phyloP scores from a whole-genome alignment of 2,329 filamentous ascomycete species.

The Paraconiothyrium sp. region DNA sequence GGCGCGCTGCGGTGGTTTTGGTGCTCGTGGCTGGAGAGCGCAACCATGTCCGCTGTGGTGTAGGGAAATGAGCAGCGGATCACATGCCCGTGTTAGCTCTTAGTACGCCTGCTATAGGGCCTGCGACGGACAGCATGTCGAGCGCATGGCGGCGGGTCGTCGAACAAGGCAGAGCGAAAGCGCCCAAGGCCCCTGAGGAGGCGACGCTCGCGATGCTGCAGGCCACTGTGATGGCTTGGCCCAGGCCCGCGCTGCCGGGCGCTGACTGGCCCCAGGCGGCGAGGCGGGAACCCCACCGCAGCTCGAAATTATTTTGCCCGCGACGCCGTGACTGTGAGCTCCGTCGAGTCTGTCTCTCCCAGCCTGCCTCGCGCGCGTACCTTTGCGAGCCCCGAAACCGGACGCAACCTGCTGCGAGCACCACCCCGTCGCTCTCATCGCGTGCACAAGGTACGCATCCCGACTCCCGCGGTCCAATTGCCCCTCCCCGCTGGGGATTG shows the following conservation, averaged over 20 bases:
- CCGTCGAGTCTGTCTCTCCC: background rate
- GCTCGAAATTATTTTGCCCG: conserved; percentile 22
- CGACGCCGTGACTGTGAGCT: conserved; percentile 21
- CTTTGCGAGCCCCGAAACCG: background rate
- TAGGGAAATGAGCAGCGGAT: background rate
- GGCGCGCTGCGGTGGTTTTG: background rate
- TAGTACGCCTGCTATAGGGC: conserved; percentile 10
- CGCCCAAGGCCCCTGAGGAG: background rate
- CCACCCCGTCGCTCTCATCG: background rate
- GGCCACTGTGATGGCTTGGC: background rate
- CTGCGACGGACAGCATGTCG: background rate
- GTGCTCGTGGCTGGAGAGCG: conserved; percentile 14
- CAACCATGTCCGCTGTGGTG: background rate
- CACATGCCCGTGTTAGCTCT: conserved; percentile 11
- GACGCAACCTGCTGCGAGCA: background rate
- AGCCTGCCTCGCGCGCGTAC: background rate
- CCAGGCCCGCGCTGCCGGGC: background rate
- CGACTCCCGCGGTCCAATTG: background rate
- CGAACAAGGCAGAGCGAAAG: background rate
- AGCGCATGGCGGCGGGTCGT: background rate
- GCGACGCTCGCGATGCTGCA: background rate
- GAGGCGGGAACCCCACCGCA: conserved; percentile 15
- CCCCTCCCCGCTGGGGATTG: conserved; percentile 7
- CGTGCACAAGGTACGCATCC: background rate
- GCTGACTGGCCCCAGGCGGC: background rate